phyloP scores from a whole-genome alignment of 2,329 filamentous ascomycete species.

The Elsinoe batatas region DNA sequence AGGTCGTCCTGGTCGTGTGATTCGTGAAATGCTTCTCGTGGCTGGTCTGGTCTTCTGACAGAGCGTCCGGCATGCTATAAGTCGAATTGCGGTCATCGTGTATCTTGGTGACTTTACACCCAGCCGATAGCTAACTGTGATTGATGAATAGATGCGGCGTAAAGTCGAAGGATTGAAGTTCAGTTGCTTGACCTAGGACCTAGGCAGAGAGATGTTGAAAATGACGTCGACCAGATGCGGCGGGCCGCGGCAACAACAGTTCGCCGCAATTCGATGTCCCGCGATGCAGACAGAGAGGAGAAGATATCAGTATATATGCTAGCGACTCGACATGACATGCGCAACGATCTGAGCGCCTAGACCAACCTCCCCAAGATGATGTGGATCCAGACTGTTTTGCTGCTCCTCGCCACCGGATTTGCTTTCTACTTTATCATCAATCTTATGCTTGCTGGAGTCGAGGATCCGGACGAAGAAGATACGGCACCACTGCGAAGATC shows the following conservation, averaged over 20 bases:
- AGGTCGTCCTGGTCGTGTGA: slow-evolving; percentile 13
- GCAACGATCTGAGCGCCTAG: not conserved
- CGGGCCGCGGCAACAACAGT: not conserved
- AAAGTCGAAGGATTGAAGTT: not conserved
- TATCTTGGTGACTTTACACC: not conserved
- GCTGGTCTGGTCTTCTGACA: not conserved
- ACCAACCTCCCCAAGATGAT: not conserved
- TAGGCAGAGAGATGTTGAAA: not conserved
- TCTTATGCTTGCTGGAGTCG: slow-evolving; percentile 10
- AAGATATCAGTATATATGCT: no score
- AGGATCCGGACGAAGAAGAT: slow-evolving; percentile 1
- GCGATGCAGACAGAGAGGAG: no score
- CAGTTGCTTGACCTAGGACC: not conserved
- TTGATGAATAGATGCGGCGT: not conserved
- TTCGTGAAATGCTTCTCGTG: slow-evolving; percentile 13
- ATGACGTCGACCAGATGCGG: slow-evolving; percentile 11
- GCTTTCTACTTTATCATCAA: slow-evolving; percentile 9
- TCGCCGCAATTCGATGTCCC: not conserved
- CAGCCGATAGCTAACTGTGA: not conserved
- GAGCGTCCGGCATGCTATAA: not conserved
- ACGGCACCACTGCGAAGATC: not conserved
- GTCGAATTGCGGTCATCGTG: not conserved
- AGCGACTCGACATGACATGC: not conserved
- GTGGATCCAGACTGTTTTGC: not conserved
- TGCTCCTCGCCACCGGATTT: slow-evolving; percentile 3